A percentile compares a stretch with the other conserved stretches of the same genome.
phyloP scores from a whole-genome alignment of 306 rosid species.

The Lathyrus sativus region DNA sequence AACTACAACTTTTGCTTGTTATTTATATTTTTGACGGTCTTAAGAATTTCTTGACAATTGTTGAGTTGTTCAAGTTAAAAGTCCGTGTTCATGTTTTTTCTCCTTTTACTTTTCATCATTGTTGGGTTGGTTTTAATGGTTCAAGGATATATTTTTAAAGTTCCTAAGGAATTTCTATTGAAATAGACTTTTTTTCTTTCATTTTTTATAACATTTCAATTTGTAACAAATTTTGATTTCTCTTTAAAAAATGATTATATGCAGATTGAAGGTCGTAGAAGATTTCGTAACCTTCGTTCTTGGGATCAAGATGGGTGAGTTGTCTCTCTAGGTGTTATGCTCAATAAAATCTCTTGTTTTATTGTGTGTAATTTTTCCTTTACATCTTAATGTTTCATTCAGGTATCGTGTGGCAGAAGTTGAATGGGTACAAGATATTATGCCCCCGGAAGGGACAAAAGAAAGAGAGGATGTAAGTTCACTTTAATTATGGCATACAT shows the following conservation, averaged over 20 bases:
- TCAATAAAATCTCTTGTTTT: constrained; percentile 29
- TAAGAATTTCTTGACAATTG: constrained; percentile 13
- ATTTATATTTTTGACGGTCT: not conserved
- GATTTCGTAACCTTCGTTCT: constrained; percentile 70
- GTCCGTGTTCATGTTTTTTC: constrained; percentile 1
- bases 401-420: constrained; percentile 96
- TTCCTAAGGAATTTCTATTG: constrained; percentile 18
- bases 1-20: not conserved
- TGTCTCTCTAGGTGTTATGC: constrained; percentile 31
- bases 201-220: constrained; percentile 1
- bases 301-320: constrained; percentile 97
- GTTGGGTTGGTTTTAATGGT: constrained; percentile 19
- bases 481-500: constrained; percentile 33
- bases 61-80: constrained; percentile 17
- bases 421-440: constrained; percentile 79
- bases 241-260: constrained; percentile 19
- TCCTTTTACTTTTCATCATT: constrained; percentile 2
- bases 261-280: constrained; percentile 92
- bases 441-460: constrained; percentile 68
- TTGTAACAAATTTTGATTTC: constrained; percentile 24
- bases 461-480: constrained; percentile 72
- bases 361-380: constrained; percentile 24
- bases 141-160: constrained; percentile 17
- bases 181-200: constrained; percentile 7
- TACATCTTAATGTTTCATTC: constrained; percentile 41